Evolutionary conservation across 78 protist species (phyloP).

Genomic region (Isochrysis galbana): DNA sequence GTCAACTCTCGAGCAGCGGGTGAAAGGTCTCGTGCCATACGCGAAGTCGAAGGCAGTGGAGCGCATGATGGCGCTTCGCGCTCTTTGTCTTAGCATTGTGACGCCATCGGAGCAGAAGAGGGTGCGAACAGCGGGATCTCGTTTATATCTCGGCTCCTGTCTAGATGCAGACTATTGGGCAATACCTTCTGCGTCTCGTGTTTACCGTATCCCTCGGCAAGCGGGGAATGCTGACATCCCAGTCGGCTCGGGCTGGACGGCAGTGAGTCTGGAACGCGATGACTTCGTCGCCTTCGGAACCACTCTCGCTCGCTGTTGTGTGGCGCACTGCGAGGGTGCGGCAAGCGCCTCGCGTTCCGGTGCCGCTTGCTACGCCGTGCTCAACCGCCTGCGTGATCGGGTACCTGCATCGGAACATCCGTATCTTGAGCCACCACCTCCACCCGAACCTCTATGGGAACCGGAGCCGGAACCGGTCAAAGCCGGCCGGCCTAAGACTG

Average conservation of each 20-base stretch:
- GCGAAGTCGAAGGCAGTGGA: background rate
- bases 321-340: background rate
- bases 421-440: background rate
- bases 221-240: background rate
- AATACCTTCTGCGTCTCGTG: background rate
- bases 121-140: background rate
- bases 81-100: background rate
- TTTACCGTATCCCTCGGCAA: background rate
- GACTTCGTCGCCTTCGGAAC: background rate
- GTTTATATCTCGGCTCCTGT: background rate
- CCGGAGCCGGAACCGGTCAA: too few species aligned
- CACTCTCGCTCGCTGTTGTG: background rate
- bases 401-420: background rate
- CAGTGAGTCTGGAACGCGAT: background rate
- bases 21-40: background rate
- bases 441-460: too few species aligned
- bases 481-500: too few species aligned
- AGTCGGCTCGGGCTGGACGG: background rate
- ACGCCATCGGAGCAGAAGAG: background rate
- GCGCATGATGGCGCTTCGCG: background rate
- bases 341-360: background rate
- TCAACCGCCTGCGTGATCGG: background rate
- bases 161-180: background rate
- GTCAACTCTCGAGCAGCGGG: background rate
- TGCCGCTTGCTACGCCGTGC: background rate